These are phyloP conservation scores for Akanthomyces uredinophilus DNA, from an alignment of 2,329 filamentous ascomycete genomes.

Conservation along the genomic window DNA sequence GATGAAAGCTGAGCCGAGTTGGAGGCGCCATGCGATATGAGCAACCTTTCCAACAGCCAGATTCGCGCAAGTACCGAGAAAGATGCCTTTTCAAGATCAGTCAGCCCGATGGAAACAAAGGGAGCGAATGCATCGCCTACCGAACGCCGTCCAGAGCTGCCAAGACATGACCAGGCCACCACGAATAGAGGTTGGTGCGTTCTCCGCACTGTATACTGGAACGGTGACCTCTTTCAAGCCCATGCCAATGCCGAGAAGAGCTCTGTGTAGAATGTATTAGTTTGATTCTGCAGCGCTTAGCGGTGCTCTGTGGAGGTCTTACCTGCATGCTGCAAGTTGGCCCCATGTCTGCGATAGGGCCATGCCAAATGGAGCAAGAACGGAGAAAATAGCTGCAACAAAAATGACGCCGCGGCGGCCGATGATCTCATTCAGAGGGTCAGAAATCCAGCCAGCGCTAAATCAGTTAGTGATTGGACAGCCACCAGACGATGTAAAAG, in stretches of 20 bases:
- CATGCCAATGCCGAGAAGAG: conserved; percentile 56
- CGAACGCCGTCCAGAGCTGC: conserved; percentile 49
- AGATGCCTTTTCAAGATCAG: conserved; percentile 44
- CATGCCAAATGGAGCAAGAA: conserved; percentile 56
- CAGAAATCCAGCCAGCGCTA: conserved; percentile 56
- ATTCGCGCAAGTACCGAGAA: conserved; percentile 62
- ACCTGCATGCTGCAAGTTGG: conserved; percentile 51
- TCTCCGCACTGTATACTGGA: conserved; percentile 50
- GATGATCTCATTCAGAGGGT: conserved; percentile 53
- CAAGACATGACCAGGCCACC: conserved; percentile 31
- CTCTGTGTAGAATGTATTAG: conserved; percentile 18
- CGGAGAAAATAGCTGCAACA: conserved; percentile 55
- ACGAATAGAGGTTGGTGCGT: conserved; percentile 35
- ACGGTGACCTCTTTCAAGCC: conserved; percentile 46
- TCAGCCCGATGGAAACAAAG: background rate
- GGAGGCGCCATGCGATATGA: conserved; percentile 57
- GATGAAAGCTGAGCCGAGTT: conserved; percentile 60
- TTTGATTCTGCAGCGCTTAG: background rate
- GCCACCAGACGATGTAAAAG: background rate
- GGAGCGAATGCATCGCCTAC: conserved; percentile 17
- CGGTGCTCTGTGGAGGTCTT: conserved; percentile 21
- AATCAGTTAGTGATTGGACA: conserved; percentile 12
- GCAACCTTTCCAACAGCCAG: conserved; percentile 56
- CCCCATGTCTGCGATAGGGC: conserved; percentile 54
- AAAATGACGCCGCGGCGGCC: conserved; percentile 63